phyloP scores from a whole-genome alignment of 768 basidiomycete genomes.

The Lentinula edodes region DNA sequence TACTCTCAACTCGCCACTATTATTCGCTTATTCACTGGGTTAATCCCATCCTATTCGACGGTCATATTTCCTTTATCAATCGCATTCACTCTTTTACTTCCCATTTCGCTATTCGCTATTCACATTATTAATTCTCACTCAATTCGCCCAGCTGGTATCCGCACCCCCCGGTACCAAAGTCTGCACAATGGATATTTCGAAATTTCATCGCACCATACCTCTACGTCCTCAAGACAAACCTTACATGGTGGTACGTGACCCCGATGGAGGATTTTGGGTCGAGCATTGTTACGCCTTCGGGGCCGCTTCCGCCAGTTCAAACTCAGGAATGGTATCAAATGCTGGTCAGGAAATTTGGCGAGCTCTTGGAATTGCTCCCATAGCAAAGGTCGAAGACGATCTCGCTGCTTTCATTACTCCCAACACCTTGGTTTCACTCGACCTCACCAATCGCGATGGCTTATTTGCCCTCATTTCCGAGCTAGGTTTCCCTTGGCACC shows the following conservation, averaged over 20 bases:
- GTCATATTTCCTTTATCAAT: no score
- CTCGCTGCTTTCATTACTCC: not conserved
- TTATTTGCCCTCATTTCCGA: not conserved
- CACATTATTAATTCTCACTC: no score
- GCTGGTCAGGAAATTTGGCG: slow-evolving; percentile 20
- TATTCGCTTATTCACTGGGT: no score
- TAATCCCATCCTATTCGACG: no score
- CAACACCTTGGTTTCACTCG: accelerated
- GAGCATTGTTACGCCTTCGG: slow-evolving; percentile 19
- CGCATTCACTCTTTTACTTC: no score
- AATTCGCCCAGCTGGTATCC: slow-evolving; percentile 11
- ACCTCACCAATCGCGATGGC: not conserved
- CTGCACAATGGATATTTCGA: slow-evolving; percentile 22
- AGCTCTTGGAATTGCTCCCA: slow-evolving; percentile 8
- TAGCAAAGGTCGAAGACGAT: slow-evolving; percentile 17
- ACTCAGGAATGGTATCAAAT: slow-evolving; percentile 20
- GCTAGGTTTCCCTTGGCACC: slow-evolving; percentile 14
- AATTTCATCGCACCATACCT: slow-evolving; percentile 22
- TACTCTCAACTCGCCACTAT: no score
- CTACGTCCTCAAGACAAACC: slow-evolving; percentile 20
- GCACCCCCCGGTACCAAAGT: slow-evolving; percentile 25
- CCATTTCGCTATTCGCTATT: no score
- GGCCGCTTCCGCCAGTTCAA: slow-evolving; percentile 14
- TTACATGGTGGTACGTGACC: slow-evolving; percentile 10
- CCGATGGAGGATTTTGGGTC: no score